Evolutionary conservation across 2,329 filamentous ascomycete genomes (phyloP).

Genomic region (Xylariaceae sp.): DNA sequence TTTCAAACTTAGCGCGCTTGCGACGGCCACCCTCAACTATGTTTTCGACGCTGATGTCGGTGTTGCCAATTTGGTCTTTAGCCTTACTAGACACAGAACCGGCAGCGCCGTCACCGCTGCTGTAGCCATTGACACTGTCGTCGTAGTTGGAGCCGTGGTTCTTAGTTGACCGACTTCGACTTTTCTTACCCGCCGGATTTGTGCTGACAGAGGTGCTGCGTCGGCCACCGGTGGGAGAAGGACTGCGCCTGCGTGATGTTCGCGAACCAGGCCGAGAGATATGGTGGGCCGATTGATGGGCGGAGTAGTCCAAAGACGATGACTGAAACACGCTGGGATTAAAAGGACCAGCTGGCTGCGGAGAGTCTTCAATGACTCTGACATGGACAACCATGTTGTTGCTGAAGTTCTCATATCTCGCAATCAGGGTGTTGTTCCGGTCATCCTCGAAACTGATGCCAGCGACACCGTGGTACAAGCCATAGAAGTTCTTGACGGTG

Average conservation of each 20-base stretch:
- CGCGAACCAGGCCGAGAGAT: conserved; percentile 64
- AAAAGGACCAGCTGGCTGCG: conserved; percentile 41
- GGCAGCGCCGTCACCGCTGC: conserved; percentile 78
- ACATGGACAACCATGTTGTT: conserved; percentile 94
- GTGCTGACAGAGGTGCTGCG: conserved; percentile 69
- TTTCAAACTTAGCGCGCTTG: conserved; percentile 92
- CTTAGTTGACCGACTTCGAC: conserved; percentile 64
- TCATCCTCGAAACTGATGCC: conserved; percentile 95
- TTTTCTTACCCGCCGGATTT: conserved; percentile 54
- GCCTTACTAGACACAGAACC: conserved; percentile 71
- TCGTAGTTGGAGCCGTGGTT: conserved; percentile 60
- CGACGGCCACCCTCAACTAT: conserved; percentile 95
- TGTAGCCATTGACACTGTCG: conserved; percentile 70
- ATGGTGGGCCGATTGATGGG: conserved; percentile 52
- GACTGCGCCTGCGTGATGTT: conserved; percentile 69
- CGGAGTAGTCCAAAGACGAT: conserved; percentile 44
- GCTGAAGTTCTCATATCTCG: conserved; percentile 90
- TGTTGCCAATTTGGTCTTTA: conserved; percentile 85
- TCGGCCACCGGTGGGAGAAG: conserved; percentile 67
- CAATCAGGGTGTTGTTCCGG: conserved; percentile 83
- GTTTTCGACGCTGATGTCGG: conserved; percentile 96
- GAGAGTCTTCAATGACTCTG: conserved; percentile 64
- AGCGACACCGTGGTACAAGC: conserved; percentile 76
- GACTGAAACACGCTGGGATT: conserved; percentile 51
- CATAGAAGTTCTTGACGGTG: conserved; percentile 98